Evolutionary conservation across 345 rosid genomes (phyloP).

Genomic region (Brassica incana): DNA sequence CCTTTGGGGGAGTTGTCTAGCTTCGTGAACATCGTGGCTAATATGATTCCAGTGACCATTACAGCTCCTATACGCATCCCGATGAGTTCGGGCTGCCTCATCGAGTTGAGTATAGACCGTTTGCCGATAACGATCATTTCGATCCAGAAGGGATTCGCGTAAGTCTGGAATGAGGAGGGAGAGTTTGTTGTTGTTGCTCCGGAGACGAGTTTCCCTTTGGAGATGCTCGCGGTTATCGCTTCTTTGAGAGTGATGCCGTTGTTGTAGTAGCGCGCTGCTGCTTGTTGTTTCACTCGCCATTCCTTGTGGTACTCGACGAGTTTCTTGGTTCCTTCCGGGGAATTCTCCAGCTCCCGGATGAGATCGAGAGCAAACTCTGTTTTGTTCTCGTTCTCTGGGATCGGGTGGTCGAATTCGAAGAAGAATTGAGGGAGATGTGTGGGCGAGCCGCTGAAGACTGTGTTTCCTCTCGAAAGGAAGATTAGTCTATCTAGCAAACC

Average conservation of each 20-base stretch:
- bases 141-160: constrained; percentile 80
- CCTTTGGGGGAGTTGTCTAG: constrained; percentile 88
- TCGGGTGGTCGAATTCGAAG: constrained; percentile 73
- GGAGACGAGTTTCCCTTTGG: constrained; percentile 80
- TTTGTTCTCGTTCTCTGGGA: constrained; percentile 79
- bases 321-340: constrained; percentile 61
- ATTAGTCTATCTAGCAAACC: constrained; percentile 69
- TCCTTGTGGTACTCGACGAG: constrained; percentile 76
- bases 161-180: constrained; percentile 59
- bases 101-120: constrained; percentile 66
- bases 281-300: constrained; percentile 49
- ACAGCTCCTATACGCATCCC: constrained; percentile 80
- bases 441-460: constrained; percentile 75
- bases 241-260: constrained; percentile 59
- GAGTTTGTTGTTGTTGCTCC: constrained; percentile 50
- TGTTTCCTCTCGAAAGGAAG: constrained; percentile 78
- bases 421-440: constrained; percentile 60
- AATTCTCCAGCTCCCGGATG: constrained; percentile 80
- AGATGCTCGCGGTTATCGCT: constrained; percentile 74
- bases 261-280: constrained; percentile 17
- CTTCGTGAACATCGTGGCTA: constrained; percentile 79
- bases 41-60: constrained; percentile 74
- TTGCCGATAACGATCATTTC: constrained; percentile 77
- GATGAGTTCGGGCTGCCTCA: constrained; percentile 78
- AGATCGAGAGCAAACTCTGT: constrained; percentile 87